Evolutionary conservation across 78 protist genomes (phyloP), one percentile per base, ranked within the genome.

Genomic region (Dictyostelium capitatum): DNA sequence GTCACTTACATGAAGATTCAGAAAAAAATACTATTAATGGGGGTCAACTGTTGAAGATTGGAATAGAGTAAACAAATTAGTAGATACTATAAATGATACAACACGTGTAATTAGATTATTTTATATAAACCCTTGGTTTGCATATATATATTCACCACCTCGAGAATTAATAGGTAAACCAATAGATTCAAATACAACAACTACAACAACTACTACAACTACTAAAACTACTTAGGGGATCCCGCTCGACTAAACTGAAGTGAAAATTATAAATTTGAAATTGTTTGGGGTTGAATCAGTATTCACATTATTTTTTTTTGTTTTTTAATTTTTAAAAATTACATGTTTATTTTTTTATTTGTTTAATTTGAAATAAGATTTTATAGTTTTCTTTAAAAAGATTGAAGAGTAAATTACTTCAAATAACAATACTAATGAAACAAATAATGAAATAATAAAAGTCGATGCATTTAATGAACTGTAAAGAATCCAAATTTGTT

Each of bases 61-160:
- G 92, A 67, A 57, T 50, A 75, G 83, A 51, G 83, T 85, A 15
- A 62, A 85, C 50, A 77, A 56, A n/a, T 62, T 51, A 23, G 74
- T 56, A 41, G 75, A 73, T 15, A 50, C 0, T 20, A n/a, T 57
- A 48, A 30, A 51, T 30, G 15, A 77, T 30, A 11, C 51, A 12
- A 0, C 17, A 9, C 51, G n/a, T 28, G 9, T 78, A 0, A 6
- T 73, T 25, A 23, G 92, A 12, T 75, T 79, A 19, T 85, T 75
- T 75, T 83, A 83, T 46, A 77, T 85, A 19, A 83, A 85, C 47
- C 92, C 92, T 37, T 85, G 92, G 92, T 85, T 85, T 20, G 92
- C 48, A 6, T 75, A 85, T 62, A 10, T 28, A 25, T 10, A 30
- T 9, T 74, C 59, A 23, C 92, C 92, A 62, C 92, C 92, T 5